Evolutionary conservation across 164 flowering plant species (phyloP), one percentile per base, ranked within the genome.

Genomic region (Cinnamomum chago): DNA sequence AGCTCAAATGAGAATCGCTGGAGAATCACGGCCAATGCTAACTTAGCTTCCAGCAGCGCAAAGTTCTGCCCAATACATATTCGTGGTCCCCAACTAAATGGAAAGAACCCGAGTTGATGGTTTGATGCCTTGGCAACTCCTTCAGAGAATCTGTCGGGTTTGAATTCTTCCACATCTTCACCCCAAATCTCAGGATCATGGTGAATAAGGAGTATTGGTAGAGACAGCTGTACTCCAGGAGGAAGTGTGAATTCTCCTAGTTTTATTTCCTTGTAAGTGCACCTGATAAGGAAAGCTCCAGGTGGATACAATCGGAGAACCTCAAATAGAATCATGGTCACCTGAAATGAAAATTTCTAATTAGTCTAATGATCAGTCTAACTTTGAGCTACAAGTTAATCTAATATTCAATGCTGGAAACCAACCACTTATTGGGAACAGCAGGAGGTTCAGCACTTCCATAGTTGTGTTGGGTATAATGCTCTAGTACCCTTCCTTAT

Each of bases 261-360:
- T 30, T 72, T 73, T 20, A 30, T 74, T 15, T 62, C 72, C 47
- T 62, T 64, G 7, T 25, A 13, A n/a, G 72, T 72, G 27, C 20
- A 10, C 62, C 81, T 68, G 12, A 2, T 2, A 11, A 79, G 68
- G 58, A 22, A 1, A 14, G 28, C 23, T 33, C 10, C 71, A 20
- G 91, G 85, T 62, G 90, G 86, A 50, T 86, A 86, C 35, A 89
- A 23, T 70, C 93, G 81, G 1, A 89, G 76, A 77, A 82, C 90
- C 76, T 89, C 93, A 40, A 84, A 3, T 20, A 89, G 62, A 28
- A 89, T 84, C 89, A 89, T 84, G 17, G 78, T 81, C 14, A 88
- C 81, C 93, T 88, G 84, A 15, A 24, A 50, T 17, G 64, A 18
- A 73, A 40, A 7, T 40, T 40, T 40, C 47, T 40, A 40, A 1